These are phyloP conservation scores for Russula sp. DNA, from an alignment of 768 basidiomycete species.

Conservation along the genomic window DNA sequence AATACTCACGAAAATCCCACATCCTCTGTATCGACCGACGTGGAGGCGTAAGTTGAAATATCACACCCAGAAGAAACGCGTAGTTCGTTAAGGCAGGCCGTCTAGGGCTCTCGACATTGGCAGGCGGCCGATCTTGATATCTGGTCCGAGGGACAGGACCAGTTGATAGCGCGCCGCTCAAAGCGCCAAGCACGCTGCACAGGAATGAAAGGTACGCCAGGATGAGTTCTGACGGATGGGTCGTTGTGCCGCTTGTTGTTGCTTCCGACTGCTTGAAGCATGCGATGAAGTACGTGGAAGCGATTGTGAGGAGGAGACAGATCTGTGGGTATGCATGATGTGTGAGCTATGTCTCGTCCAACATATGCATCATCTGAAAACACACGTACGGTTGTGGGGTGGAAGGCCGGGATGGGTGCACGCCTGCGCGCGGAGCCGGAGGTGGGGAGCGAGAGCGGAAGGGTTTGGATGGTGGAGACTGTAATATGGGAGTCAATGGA, in stretches of 20 bases:
- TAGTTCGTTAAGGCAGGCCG: neutral
- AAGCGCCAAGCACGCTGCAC: conserved; percentile 22
- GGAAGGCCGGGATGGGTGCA: neutral
- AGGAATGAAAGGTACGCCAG: conserved; percentile 14
- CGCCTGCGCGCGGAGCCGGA: conserved; percentile 13
- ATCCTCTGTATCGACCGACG: neutral
- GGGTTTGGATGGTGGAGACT: conserved; percentile 20
- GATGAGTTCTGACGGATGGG: conserved; percentile 7
- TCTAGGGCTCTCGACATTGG: neutral
- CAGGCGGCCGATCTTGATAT: neutral
- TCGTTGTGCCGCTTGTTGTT: conserved; percentile 2
- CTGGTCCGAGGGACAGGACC: neutral
- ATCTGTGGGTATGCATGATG: neutral
- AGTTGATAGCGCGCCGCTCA: neutral
- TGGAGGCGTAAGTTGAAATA: neutral
- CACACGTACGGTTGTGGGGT: conserved; percentile 19
- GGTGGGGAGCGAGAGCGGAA: conserved; percentile 18
- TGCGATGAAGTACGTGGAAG: conserved; percentile 9
- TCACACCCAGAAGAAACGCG: neutral
- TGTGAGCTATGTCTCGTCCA: neutral
- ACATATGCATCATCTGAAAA: neutral
- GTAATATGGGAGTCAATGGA: neutral
- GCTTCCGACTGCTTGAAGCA: conserved; percentile 12
- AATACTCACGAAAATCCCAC: conserved; percentile 10
- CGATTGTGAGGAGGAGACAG: conserved; percentile 3